phyloP scores from a whole-genome alignment of 345 rosid genomes.

The Abelmoschus esculentus region DNA sequence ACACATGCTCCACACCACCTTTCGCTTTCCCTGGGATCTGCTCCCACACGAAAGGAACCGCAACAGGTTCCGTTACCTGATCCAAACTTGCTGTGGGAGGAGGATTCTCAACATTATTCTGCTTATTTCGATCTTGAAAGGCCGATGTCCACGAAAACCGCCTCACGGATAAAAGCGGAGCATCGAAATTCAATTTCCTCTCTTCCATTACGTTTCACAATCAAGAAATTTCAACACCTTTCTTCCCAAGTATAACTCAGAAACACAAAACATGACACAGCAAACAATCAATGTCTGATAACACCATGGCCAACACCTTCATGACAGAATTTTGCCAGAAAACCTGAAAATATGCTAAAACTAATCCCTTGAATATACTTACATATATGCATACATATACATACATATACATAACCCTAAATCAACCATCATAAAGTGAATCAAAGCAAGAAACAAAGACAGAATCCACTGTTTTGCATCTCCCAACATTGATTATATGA shows the following conservation, averaged over 20 bases:
- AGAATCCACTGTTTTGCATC: neutral
- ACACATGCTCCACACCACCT: constrained; percentile 13
- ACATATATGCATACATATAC: neutral
- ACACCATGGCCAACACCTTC: constrained; percentile 5
- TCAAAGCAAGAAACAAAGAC: neutral
- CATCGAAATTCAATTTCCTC: constrained; percentile 62
- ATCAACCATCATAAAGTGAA: neutral
- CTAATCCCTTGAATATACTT: neutral
- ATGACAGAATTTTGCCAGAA: neutral
- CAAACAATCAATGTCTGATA: neutral
- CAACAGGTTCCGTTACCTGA: constrained; percentile 61
- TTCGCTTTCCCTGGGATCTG: constrained; percentile 70
- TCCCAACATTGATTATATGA: neutral
- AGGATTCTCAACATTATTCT: constrained; percentile 21
- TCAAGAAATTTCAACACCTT: constrained; percentile 4
- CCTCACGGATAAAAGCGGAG: constrained; percentile 79
- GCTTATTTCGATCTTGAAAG: constrained; percentile 27
- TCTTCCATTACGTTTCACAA: constrained; percentile 44
- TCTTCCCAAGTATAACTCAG: constrained; percentile 5
- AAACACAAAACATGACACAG: neutral
- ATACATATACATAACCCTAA: neutral
- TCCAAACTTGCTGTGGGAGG: constrained; percentile 30
- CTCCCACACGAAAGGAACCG: constrained; percentile 90
- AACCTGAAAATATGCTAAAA: constrained; percentile 2
- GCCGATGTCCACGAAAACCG: constrained; percentile 31